A percentile compares a stretch with the other conserved stretches of the same genome.
These are phyloP conservation scores for Nakazawaea ernobii DNA, from an alignment of 805 yeast genomes.

Conservation along the genomic window DNA sequence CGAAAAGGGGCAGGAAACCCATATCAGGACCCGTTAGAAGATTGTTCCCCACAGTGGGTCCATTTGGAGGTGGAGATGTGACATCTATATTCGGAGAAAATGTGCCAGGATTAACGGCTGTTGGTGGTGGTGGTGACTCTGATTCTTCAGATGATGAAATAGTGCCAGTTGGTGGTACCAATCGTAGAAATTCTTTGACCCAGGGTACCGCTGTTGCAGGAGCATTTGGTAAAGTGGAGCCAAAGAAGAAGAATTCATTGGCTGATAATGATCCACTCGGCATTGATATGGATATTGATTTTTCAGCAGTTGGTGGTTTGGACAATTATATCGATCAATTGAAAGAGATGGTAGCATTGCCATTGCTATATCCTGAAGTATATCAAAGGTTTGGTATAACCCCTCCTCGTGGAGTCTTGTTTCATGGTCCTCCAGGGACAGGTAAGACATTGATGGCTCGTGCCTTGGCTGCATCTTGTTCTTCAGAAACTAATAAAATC, in stretches of 20 bases:
- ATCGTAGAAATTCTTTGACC: constrained; percentile 6
- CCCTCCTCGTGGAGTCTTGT: constrained; percentile 95
- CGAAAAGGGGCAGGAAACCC: constrained; percentile 28
- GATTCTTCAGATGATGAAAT: constrained; percentile 44
- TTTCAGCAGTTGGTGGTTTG: constrained; percentile 87
- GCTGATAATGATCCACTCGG: constrained; percentile 95
- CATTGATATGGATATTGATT: constrained; percentile 56
- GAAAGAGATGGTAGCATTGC: constrained; percentile 95
- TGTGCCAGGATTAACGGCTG: constrained; percentile 39
- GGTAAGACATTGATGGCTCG: constrained; percentile 98
- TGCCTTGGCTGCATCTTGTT: constrained; percentile 93
- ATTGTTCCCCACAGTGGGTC: constrained; percentile 91
- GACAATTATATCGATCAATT: constrained; percentile 86
- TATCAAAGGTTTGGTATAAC: constrained; percentile 86
- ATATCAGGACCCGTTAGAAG: constrained; percentile 53
- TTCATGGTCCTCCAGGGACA: constrained; percentile 99
- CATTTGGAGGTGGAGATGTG: constrained; percentile 96
- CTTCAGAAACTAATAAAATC: constrained; percentile 76
- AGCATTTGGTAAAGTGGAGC: constrained; percentile 10
- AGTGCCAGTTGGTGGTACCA: constrained; percentile 16
- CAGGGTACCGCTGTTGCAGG: constrained; percentile 1
- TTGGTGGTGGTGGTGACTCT: constrained; percentile 31
- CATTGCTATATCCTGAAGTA: constrained; percentile 87
- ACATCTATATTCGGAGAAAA: constrained; percentile 73
- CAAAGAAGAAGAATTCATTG: constrained; percentile 48